phyloP scores from a whole-genome alignment of 2,329 filamentous ascomycete species.

The Annulohypoxylon truncatum region DNA sequence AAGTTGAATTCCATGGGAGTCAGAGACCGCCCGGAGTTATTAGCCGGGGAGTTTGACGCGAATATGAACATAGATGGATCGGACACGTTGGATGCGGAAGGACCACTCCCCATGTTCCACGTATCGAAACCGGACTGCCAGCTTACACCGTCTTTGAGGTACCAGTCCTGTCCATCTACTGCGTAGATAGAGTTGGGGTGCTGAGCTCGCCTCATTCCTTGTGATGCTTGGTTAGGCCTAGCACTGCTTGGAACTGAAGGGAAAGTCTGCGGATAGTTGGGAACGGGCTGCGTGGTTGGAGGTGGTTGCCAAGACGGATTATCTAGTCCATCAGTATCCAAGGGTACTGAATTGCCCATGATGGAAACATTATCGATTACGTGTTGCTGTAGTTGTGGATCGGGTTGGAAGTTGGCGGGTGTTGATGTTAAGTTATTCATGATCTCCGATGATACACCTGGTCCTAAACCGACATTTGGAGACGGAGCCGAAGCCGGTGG shows the following conservation, averaged over 20 bases:
- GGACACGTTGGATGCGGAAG: slow-evolving; percentile 45
- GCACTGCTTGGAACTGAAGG: slow-evolving; percentile 39
- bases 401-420: slow-evolving; percentile 42
- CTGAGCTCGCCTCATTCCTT: slow-evolving; percentile 44
- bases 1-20: slow-evolving; percentile 46
- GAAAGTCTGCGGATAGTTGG: slow-evolving; percentile 48
- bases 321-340: slow-evolving; percentile 38
- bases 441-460: slow-evolving; percentile 47
- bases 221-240: slow-evolving; percentile 37
- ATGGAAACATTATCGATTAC: slow-evolving; percentile 39
- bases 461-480: slow-evolving; percentile 42
- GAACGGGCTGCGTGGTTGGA: slow-evolving; percentile 43
- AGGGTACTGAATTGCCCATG: slow-evolving; percentile 41
- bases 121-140: slow-evolving; percentile 69
- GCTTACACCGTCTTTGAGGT: slow-evolving; percentile 66
- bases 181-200: slow-evolving; percentile 52
- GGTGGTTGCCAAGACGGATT: slow-evolving; percentile 44
- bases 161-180: slow-evolving; percentile 67
- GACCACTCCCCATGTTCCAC: slow-evolving; percentile 57
- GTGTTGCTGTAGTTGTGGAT: slow-evolving; percentile 31
- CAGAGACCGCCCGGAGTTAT: slow-evolving; percentile 35
- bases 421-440: slow-evolving; percentile 43
- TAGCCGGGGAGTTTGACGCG: slow-evolving; percentile 36
- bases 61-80: slow-evolving; percentile 51
- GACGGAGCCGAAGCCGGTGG: slow-evolving; percentile 47